phyloP scores from a whole-genome alignment of 1,284 basidiomycete genomes.

The Pascua guehoae region DNA sequence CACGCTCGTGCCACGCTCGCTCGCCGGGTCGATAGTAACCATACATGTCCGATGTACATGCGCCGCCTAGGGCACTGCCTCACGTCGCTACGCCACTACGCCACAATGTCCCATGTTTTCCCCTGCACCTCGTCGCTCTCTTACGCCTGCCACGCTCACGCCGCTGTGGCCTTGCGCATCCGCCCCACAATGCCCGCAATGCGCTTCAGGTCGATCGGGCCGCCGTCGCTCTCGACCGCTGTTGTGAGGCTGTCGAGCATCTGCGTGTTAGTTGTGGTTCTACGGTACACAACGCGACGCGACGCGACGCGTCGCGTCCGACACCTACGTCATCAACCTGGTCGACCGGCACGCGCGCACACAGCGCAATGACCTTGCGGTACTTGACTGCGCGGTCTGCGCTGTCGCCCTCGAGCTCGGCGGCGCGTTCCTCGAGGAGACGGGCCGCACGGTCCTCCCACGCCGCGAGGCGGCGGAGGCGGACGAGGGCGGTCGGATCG shows the following conservation, averaged over 20 bases:
- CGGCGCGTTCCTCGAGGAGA: constrained; percentile 65
- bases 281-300: not conserved
- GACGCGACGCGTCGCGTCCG: not conserved
- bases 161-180: constrained; percentile 23
- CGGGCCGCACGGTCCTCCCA: constrained; percentile 79
- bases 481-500: constrained; percentile 58
- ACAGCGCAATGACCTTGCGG: constrained; percentile 84
- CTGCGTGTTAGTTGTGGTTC: constrained; percentile 48
- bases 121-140: no score
- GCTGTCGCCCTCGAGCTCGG: constrained; percentile 69
- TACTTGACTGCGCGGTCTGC: constrained; percentile 84
- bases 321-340: constrained; percentile 77
- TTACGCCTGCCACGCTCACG: not conserved
- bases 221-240: constrained; percentile 83
- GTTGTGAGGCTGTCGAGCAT: constrained; percentile 83
- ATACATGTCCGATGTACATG: no score
- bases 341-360: constrained; percentile 80
- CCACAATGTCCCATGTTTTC: no score
- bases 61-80: no score
- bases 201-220: constrained; percentile 75
- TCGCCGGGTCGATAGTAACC: no score
- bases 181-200: constrained; percentile 76
- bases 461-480: constrained; percentile 66
- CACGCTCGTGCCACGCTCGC: no score
- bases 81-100: no score